phyloP scores from a whole-genome alignment of 306 rosid species.

The Gastrolobium villosum region DNA sequence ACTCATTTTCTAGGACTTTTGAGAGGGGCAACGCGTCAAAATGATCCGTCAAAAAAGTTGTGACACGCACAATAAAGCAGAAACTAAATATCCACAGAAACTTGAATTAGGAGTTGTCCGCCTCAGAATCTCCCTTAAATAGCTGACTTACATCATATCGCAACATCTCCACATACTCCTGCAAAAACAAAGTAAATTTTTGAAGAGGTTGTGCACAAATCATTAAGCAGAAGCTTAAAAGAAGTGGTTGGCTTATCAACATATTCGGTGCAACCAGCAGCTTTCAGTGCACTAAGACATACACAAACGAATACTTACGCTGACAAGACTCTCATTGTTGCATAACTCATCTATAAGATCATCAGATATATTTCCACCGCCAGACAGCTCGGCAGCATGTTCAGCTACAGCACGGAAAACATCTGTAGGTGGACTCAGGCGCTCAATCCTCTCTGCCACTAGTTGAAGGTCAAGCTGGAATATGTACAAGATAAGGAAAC shows the following conservation, averaged over 20 bases:
- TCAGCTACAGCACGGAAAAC: conserved; percentile 80
- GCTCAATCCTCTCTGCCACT: conserved; percentile 70
- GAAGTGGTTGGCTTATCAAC: neutral
- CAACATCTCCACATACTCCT: conserved; percentile 87
- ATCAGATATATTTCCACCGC: conserved; percentile 54
- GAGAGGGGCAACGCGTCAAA: too few species aligned
- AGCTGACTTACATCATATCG: conserved; percentile 61
- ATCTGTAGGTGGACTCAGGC: conserved; percentile 59
- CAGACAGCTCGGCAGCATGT: conserved; percentile 68
- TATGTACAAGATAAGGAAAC: conserved; percentile 10
- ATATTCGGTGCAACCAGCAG: conserved; percentile 21
- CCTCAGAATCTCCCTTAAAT: conserved; percentile 52
- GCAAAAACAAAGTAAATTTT: conserved; percentile 32
- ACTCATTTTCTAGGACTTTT: conserved; percentile 40
- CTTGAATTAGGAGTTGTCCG: conserved; percentile 52
- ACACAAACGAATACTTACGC: conserved; percentile 55
- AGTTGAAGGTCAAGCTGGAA: conserved; percentile 67
- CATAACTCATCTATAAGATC: conserved; percentile 82
- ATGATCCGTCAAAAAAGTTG: neutral
- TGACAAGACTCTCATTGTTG: conserved; percentile 69
- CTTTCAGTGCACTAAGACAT: conserved; percentile 11
- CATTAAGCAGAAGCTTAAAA: conserved; percentile 10
- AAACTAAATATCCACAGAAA: conserved; percentile 31
- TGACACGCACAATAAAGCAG: conserved; percentile 29
- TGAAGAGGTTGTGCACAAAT: conserved; percentile 23